phyloP scores from a whole-genome alignment of 805 yeast species.

The Pichia manshurica region DNA sequence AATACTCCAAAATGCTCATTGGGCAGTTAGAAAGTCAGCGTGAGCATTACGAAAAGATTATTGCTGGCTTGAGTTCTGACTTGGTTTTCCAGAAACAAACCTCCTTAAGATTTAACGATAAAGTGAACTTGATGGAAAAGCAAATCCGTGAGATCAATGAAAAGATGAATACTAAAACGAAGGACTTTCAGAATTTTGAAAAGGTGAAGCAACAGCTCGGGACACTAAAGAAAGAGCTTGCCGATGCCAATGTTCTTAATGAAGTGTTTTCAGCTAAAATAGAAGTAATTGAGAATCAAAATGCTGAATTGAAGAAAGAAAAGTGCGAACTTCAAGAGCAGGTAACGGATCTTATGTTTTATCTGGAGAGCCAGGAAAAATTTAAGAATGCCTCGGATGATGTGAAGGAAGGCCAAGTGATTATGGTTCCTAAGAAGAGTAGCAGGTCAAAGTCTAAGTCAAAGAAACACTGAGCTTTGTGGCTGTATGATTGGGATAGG shows the following conservation, averaged over 20 bases:
- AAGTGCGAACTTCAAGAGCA: constrained; percentile 55
- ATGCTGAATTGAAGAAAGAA: constrained; percentile 31
- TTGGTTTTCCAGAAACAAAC: constrained; percentile 1
- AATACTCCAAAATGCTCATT: constrained; percentile 71
- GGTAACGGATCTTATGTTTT: constrained; percentile 75
- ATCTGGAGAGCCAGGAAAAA: constrained; percentile 64
- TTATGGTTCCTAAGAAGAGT: constrained; percentile 31
- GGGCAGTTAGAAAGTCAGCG: constrained; percentile 83
- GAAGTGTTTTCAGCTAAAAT: constrained; percentile 37
- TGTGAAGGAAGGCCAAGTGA: constrained; percentile 62
- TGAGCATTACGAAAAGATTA: constrained; percentile 64
- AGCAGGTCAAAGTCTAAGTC: background rate
- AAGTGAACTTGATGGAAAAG: background rate
- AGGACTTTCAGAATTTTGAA: background rate
- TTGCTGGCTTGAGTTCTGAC: constrained; percentile 27
- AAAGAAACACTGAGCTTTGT: background rate
- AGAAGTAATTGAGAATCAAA: constrained; percentile 31
- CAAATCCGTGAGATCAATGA: background rate
- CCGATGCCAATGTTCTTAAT: constrained; percentile 27
- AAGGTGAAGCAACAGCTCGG: background rate
- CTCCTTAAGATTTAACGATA: background rate
- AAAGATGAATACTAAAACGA: background rate
- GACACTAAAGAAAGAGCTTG: background rate
- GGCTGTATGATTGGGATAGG: background rate
- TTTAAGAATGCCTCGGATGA: constrained; percentile 67